A percentile compares a stretch with the other conserved stretches of the same genome.
phyloP scores from a whole-genome alignment of 805 yeast genomes.

The Kodamaea restingae region DNA sequence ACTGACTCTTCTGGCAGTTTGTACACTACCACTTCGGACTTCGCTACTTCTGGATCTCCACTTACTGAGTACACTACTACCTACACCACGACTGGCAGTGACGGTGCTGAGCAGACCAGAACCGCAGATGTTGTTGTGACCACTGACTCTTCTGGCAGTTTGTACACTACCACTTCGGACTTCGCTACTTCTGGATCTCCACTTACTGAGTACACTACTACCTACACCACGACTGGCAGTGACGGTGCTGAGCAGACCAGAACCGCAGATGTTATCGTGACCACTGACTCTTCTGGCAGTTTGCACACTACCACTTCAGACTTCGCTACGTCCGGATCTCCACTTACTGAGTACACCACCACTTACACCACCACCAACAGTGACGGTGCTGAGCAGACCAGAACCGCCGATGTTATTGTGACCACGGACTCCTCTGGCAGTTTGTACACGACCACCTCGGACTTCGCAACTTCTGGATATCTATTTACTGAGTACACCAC shows the following conservation, averaged over 20 bases:
- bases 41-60: no score
- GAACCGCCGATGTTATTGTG: conserved; percentile 10
- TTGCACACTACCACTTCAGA: conserved; percentile 14
- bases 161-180: background rate
- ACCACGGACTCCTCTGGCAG: conserved; percentile 16
- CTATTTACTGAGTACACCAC: conserved; percentile 9
- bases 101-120: conserved; percentile 14
- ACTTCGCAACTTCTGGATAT: background rate
- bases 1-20: no score
- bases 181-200: background rate
- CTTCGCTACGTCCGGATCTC: conserved; percentile 1
- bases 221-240: conserved; percentile 14
- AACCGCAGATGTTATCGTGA: conserved; percentile 16
- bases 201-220: conserved; percentile 16
- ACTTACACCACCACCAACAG: conserved; percentile 14
- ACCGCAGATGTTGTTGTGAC: conserved; percentile 18
- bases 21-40: no score
- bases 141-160: conserved; percentile 15
- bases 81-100: conserved; percentile 12
- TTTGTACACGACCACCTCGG: background rate
- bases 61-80: conserved; percentile 22
- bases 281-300: conserved; percentile 16
- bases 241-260: conserved; percentile 15
- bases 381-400: conserved; percentile 14
- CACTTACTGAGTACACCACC: conserved; percentile 10